Base-by-base conservation (phyloP, 2,329 filamentous ascomycete genomes). In the Aspergillus pseudoglaucus region DNA sequence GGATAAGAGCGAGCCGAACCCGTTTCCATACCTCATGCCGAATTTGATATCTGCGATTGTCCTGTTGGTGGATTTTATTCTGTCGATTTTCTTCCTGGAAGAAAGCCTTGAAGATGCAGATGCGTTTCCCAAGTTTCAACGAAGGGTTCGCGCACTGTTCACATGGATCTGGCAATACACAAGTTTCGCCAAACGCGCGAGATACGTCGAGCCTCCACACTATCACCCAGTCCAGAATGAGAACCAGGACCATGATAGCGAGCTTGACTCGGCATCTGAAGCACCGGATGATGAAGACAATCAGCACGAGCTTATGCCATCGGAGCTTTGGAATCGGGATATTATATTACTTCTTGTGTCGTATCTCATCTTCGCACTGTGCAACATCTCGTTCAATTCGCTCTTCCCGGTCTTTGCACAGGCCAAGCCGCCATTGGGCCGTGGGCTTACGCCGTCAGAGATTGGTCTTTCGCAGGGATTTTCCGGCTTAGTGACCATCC, bases 331-430 rank as follows among this genome's bases (percentile, higher is more conserved):
- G 44, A 95, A 88, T 60, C 79, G 83, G 48, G 90, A 93, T 50
- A 95, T 90, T 0, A 66, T 96, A 10, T 74, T 94, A 2, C 78
- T 98, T 0, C 79, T 98, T 5, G 66, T 81, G 45, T 94, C 90
- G 0, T 97, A 95, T 62, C 80, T 96, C 39, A 85, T 97, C 44
- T 98, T 97, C 63, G 90, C 96, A 61, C 77, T 98, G 4, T 84
- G 87, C 51, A 97, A 97, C 66, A 89, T 96, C 55, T 90, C 89
- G 3, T 98, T 90, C 77, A 96, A 95, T 69, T 91, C 88, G 15
- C 75, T 98, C 0, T 98, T 94, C 60, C 93, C 93, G 1, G 91
- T 97, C 46, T 98, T 97, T 59, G 88, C 85, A 0, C 84, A 90
- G 47, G 83, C 86, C 0, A 68, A 79, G 0, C 76, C 83, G 0